Conservation (phyloP, 1,139 yeast species). For the Zygoascus sp. region DNA sequence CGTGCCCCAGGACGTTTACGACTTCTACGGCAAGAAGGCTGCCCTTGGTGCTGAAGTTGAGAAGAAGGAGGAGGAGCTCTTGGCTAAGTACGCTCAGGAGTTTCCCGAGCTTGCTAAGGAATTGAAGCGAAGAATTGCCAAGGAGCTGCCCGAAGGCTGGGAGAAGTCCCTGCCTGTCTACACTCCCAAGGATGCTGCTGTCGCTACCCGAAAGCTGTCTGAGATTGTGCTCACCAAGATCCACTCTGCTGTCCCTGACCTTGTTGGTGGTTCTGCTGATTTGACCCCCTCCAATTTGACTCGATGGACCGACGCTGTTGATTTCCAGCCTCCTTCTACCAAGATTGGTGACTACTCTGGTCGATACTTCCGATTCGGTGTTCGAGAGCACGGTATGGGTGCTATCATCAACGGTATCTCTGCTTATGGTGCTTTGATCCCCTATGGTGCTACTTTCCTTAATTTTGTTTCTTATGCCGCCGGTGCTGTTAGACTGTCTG, state of each 20-base stretch:
- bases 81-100: slow-evolving; percentile 59
- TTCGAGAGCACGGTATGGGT: slow-evolving; percentile 99
- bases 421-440: slow-evolving; percentile 90
- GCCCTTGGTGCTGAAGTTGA: slow-evolving; percentile 61
- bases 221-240: slow-evolving; percentile 72
- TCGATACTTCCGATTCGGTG: slow-evolving; percentile 97
- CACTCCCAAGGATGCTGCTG: slow-evolving; percentile 71
- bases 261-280: slow-evolving; percentile 98
- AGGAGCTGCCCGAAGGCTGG: slow-evolving; percentile 85
- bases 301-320: slow-evolving; percentile 76
- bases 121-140: slow-evolving; percentile 63
- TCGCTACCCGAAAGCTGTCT: slow-evolving; percentile 94
- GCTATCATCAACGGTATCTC: slow-evolving; percentile 98
- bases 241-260: slow-evolving; percentile 71
- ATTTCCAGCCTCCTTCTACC: slow-evolving; percentile 88
- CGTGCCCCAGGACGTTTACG: slow-evolving; percentile 81
- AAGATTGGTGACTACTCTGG: slow-evolving; percentile 86
- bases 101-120: slow-evolving; percentile 81
- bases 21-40: slow-evolving; percentile 56
- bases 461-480: slow-evolving; percentile 97
- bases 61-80: slow-evolving; percentile 65
- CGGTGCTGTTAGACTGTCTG: slow-evolving; percentile 95
- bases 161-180: slow-evolving; percentile 71
- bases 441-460: slow-evolving; percentile 97
- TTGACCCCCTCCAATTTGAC: slow-evolving; percentile 97